A percentile compares a stretch with the other conserved stretches of the same genome.
phyloP scores from a whole-genome alignment of 177 flowering plant species.

The Telopea speciosissima region DNA sequence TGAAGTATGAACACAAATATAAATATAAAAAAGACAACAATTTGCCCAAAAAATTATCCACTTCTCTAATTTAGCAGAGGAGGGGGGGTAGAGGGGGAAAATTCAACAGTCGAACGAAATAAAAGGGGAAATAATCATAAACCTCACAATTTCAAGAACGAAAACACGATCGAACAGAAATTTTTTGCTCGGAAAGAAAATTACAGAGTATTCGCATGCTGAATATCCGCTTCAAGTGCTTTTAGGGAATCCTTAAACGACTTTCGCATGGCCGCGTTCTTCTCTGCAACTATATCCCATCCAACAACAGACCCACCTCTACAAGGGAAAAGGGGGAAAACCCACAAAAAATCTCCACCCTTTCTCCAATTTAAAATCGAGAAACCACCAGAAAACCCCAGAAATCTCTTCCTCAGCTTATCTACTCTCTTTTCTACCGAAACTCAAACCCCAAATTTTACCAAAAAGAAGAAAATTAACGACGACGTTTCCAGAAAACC shows the following conservation, averaged over 20 bases:
- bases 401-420: background rate
- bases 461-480: background rate
- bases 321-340: too few relatives aligned
- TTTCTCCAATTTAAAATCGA: too few relatives aligned
- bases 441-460: slow-evolving; percentile 6
- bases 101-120: background rate
- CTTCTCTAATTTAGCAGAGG: too few relatives aligned
- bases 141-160: background rate
- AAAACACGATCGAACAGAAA: background rate
- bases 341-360: too few relatives aligned
- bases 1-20: too few relatives aligned
- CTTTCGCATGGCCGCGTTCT: slow-evolving; percentile 30
- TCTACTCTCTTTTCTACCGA: background rate
- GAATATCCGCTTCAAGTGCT: slow-evolving; percentile 60
- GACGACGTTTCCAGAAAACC: background rate
- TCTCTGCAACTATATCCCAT: slow-evolving; percentile 20
- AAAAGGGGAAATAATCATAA: background rate
- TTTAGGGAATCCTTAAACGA: slow-evolving; percentile 53
- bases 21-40: too few relatives aligned
- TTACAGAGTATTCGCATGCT: slow-evolving; percentile 59
- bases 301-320: slow-evolving; percentile 11
- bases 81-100: background rate
- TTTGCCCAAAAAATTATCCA: too few relatives aligned
- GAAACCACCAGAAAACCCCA: slow-evolving; percentile 3
- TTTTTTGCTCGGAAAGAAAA: background rate